phyloP scores from a whole-genome alignment of 2,329 filamentous ascomycete genomes.

The Pseudocercospora vitis region DNA sequence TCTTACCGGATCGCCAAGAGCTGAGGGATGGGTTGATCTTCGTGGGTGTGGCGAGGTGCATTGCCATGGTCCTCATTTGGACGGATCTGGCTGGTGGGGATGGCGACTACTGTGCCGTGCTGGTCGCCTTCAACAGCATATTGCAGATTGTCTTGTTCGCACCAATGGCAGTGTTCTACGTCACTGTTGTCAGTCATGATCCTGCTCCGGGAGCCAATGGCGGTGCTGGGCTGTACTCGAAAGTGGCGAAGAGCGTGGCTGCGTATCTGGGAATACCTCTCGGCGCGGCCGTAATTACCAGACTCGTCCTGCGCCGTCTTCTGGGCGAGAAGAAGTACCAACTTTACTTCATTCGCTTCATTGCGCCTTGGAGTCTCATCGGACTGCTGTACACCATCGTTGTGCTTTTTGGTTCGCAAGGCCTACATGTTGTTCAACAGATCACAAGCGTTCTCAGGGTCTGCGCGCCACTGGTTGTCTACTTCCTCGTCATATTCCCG shows the following conservation, averaged over 20 bases:
- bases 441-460: slow-evolving; percentile 81
- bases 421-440: slow-evolving; percentile 73
- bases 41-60: slow-evolving; percentile 81
- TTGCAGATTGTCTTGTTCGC: slow-evolving; percentile 50
- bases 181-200: slow-evolving; percentile 60
- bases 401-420: slow-evolving; percentile 81
- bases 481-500: slow-evolving; percentile 71
- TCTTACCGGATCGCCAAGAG: slow-evolving; percentile 51
- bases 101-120: slow-evolving; percentile 72
- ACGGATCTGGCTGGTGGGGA: slow-evolving; percentile 75
- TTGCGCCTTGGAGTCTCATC: slow-evolving; percentile 73
- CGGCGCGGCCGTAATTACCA: slow-evolving; percentile 73
- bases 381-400: slow-evolving; percentile 85
- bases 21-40: slow-evolving; percentile 68
- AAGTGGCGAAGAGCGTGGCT: slow-evolving; percentile 74
- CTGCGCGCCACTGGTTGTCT: slow-evolving; percentile 75
- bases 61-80: slow-evolving; percentile 87
- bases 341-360: slow-evolving; percentile 65
- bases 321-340: slow-evolving; percentile 65
- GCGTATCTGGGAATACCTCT: slow-evolving; percentile 83
- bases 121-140: slow-evolving; percentile 51
- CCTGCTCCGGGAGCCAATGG: slow-evolving; percentile 40
- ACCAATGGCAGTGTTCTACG: slow-evolving; percentile 52
- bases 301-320: slow-evolving; percentile 59
- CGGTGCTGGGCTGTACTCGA: slow-evolving; percentile 38